Percentiles rank a stretch among this genome's conserved stretches.
Evolutionary conservation across 164 flowering plant genomes (phyloP).

Genomic region (Magnolia sinica): DNA sequence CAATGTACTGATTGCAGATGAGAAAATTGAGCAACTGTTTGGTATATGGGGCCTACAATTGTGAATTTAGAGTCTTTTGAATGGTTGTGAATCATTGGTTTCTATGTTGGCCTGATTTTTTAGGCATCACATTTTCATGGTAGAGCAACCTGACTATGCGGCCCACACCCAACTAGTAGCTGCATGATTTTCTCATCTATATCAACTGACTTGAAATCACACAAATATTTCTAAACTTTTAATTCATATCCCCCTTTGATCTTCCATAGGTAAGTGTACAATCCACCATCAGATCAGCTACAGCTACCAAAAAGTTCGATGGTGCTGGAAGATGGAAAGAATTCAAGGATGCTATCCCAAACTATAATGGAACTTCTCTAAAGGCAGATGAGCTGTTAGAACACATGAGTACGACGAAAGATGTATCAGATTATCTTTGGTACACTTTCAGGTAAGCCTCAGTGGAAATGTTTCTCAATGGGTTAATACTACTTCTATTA

Average conservation of each 20-base stretch:
- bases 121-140: neutral
- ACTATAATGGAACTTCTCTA: conserved; percentile 22
- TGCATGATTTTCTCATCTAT: neutral
- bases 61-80: no score
- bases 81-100: no score
- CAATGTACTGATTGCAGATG: no score
- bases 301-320: conserved; percentile 13
- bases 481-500: neutral
- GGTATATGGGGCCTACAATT: no score
- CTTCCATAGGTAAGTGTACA: conserved; percentile 47
- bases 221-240: neutral
- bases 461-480: neutral
- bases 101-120: no score
- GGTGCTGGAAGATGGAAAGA: conserved; percentile 29
- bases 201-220: neutral
- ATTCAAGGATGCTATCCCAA: conserved; percentile 36
- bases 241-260: neutral
- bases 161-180: neutral
- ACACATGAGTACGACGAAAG: conserved; percentile 49
- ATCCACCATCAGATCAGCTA: conserved; percentile 30
- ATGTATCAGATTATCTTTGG: conserved; percentile 66
- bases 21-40: no score
- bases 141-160: neutral
- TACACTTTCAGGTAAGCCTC: conserved; percentile 62
- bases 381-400: conserved; percentile 31